A percentile compares a stretch with the other conserved stretches of the same genome.
These are phyloP conservation scores for Fusarium agapanthi DNA, from an alignment of 2,329 filamentous ascomycete genomes.

Conservation along the genomic window DNA sequence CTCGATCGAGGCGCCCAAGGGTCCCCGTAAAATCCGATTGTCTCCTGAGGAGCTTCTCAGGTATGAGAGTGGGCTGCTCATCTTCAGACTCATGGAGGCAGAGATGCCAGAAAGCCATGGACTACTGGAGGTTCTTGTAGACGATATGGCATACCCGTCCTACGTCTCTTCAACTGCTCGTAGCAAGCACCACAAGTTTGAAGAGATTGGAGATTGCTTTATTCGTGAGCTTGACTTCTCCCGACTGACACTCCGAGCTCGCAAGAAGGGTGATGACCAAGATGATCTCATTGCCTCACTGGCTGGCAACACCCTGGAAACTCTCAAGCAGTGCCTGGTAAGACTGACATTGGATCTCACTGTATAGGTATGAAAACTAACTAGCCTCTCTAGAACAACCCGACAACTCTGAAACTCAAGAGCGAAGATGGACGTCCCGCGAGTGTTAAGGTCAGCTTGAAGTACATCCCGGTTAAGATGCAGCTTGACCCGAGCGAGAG, in stretches of 20 bases:
- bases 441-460: conserved; percentile 89
- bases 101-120: conserved; percentile 80
- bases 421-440: conserved; percentile 75
- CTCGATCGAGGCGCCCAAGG: conserved; percentile 57
- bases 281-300: conserved; percentile 84
- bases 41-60: conserved; percentile 81
- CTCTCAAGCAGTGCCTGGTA: conserved; percentile 86
- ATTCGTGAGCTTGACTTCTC: conserved; percentile 98
- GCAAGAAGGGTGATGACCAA: conserved; percentile 80
- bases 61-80: conserved; percentile 89
- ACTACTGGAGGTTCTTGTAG: conserved; percentile 88
- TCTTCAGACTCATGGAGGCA: conserved; percentile 93
- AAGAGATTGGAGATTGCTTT: conserved; percentile 95
- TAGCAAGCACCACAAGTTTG: conserved; percentile 75
- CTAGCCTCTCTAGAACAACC: conserved; percentile 75
- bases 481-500: conserved; percentile 91
- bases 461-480: conserved; percentile 96
- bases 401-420: conserved; percentile 81
- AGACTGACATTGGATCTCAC: conserved; percentile 44
- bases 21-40: conserved; percentile 79
- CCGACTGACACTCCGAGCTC: conserved; percentile 85
- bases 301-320: conserved; percentile 84
- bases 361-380: background rate
- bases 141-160: conserved; percentile 92
- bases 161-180: conserved; percentile 83